These are phyloP conservation scores for Apiotrichum montevideense DNA, from an alignment of 1,284 basidiomycete species.

Conservation along the genomic window DNA sequence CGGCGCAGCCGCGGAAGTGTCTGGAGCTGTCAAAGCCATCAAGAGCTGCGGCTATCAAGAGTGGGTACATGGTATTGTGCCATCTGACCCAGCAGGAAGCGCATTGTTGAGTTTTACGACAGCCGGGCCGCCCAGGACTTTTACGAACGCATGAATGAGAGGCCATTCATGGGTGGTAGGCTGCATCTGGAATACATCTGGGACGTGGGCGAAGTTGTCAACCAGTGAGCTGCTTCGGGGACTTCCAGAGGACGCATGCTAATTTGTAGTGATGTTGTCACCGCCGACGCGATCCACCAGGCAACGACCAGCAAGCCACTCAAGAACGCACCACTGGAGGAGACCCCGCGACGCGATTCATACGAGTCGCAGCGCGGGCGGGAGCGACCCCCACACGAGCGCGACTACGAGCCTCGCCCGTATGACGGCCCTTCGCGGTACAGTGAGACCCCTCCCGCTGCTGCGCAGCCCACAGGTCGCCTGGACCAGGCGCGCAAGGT, in stretches of 20 bases:
- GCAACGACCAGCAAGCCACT: not conserved
- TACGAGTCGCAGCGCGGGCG: not conserved
- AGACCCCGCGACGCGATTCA: too few species aligned
- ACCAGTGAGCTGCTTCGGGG: slow-evolving; percentile 24
- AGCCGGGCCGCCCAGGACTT: slow-evolving; percentile 73
- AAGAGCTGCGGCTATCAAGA: slow-evolving; percentile 60
- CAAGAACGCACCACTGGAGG: too few species aligned
- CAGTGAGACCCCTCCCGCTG: slow-evolving; percentile 3
- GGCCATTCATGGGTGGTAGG: slow-evolving; percentile 72
- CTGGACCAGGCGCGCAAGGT: slow-evolving; percentile 37
- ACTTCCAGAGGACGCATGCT: too few species aligned
- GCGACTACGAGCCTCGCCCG: not conserved
- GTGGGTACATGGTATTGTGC: slow-evolving; percentile 39
- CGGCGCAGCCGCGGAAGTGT: slow-evolving; percentile 71
- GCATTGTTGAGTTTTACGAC: slow-evolving; percentile 83
- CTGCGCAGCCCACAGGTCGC: slow-evolving; percentile 21
- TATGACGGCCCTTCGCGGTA: slow-evolving; percentile 6
- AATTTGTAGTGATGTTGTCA: slow-evolving; percentile 3
- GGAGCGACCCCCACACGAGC: not conserved
- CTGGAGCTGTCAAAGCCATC: slow-evolving; percentile 82
- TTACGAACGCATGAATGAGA: slow-evolving; percentile 68
- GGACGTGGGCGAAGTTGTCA: slow-evolving; percentile 56
- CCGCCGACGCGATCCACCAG: slow-evolving; percentile 10
- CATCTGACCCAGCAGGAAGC: slow-evolving; percentile 54
- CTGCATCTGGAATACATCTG: slow-evolving; percentile 86